Conservation (phyloP, 2,329 filamentous ascomycete species). For the Parascedosporium putredinis region DNA sequence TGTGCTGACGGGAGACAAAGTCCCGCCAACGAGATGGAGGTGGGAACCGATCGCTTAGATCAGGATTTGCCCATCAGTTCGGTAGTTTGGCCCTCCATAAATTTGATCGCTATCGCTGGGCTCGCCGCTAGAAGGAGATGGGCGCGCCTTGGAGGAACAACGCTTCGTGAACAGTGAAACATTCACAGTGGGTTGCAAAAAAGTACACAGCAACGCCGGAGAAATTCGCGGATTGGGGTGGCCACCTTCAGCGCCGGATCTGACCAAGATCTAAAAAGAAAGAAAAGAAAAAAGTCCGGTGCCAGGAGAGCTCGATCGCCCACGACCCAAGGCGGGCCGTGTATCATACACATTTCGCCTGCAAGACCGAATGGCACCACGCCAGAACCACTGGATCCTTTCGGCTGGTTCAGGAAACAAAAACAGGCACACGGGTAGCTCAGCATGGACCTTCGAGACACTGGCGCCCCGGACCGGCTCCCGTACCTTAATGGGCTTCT, state of each 20-base stretch:
- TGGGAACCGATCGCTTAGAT: too few relatives aligned
- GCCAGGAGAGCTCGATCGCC: neutral
- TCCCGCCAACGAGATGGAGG: neutral
- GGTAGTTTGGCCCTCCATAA: too few relatives aligned
- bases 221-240: too few relatives aligned
- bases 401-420: neutral
- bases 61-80: too few relatives aligned
- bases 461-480: neutral
- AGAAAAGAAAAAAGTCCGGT: neutral
- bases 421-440: neutral
- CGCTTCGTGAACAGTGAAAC: too few relatives aligned
- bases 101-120: too few relatives aligned
- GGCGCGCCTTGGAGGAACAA: neutral
- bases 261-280: neutral
- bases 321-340: neutral
- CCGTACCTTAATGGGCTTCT: neutral
- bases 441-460: neutral
- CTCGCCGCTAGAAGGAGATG: too few relatives aligned
- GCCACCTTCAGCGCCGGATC: too few relatives aligned
- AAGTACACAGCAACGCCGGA: too few relatives aligned
- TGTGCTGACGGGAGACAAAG: neutral
- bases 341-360: neutral
- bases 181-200: too few relatives aligned
- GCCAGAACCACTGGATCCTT: neutral
- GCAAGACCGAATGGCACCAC: neutral